Conservation (phyloP, 2,329 filamentous ascomycete genomes). For the Penicillium brevicompactum region DNA sequence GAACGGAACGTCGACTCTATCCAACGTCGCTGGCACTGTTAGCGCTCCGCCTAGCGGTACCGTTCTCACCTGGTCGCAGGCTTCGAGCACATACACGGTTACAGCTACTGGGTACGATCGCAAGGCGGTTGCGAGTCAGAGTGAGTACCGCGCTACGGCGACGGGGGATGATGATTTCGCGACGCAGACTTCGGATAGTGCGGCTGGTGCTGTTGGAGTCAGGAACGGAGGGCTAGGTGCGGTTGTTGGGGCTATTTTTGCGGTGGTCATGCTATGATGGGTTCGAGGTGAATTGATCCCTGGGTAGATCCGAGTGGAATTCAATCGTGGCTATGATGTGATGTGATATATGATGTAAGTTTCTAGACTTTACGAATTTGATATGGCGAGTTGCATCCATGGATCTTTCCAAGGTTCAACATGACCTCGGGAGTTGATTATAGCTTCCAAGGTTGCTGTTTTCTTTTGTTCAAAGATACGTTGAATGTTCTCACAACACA, state of each 20-base stretch:
- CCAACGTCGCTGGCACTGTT: slow-evolving; percentile 33
- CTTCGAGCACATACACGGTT: slow-evolving; percentile 37
- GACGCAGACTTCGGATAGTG: slow-evolving; percentile 13
- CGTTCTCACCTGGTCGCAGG: slow-evolving; percentile 40
- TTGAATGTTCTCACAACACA: no score
- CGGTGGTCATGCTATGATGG: slow-evolving; percentile 11
- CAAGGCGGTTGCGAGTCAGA: slow-evolving; percentile 21
- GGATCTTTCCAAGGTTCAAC: no score
- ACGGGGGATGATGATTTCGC: slow-evolving; percentile 10
- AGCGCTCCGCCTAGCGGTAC: slow-evolving; percentile 38
- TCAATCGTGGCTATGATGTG: background rate
- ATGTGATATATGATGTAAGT: background rate
- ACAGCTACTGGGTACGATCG: slow-evolving; percentile 34
- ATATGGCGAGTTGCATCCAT: no score
- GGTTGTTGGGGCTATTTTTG: slow-evolving; percentile 6
- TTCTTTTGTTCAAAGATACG: no score
- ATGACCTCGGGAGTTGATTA: no score
- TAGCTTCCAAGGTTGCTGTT: no score
- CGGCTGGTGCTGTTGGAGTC: background rate
- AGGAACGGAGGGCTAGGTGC: slow-evolving; percentile 2
- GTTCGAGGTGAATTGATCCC: background rate
- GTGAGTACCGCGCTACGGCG: slow-evolving; percentile 17
- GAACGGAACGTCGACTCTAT: slow-evolving; percentile 35
- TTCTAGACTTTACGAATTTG: no score
- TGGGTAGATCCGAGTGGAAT: background rate